A percentile compares a stretch with the other conserved stretches of the same genome.
Evolutionary conservation across 164 flowering plant species (phyloP).

Genomic region (Liriodendron chinense): DNA sequence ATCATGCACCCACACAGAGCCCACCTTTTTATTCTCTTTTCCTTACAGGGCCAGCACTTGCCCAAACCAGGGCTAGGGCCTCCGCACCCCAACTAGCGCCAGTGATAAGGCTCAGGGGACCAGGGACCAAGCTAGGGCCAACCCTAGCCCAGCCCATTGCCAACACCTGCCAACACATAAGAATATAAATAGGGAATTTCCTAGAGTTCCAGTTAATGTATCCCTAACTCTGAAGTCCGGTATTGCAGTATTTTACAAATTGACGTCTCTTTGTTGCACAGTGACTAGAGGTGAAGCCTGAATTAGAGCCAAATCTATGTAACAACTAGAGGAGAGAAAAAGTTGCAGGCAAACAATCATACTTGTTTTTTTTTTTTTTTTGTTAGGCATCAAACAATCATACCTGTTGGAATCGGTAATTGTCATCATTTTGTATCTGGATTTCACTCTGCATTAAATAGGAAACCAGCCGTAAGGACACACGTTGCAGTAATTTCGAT

Average conservation of each 20-base stretch:
- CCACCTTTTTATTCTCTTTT: neutral
- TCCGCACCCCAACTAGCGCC: too few species aligned
- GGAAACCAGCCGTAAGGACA: conserved; percentile 14
- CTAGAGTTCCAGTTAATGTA: neutral
- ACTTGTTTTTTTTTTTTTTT: too few species aligned
- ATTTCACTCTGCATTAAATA: conserved; percentile 72
- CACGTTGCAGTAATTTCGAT: neutral
- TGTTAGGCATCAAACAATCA: neutral
- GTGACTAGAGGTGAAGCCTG: neutral
- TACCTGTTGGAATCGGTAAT: conserved; percentile 94
- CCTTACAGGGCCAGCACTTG: neutral
- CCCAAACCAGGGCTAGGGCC: neutral
- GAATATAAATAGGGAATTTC: too few species aligned
- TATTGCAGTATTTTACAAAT: neutral
- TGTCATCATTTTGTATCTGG: conserved; percentile 68
- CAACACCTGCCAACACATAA: too few species aligned
- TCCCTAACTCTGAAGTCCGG: neutral
- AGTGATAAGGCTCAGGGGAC: too few species aligned
- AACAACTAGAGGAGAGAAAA: neutral
- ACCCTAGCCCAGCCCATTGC: too few species aligned
- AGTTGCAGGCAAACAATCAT: conserved; percentile 3
- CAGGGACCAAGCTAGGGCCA: too few species aligned
- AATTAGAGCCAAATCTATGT: neutral
- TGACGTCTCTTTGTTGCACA: neutral
- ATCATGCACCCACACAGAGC: too few species aligned